Percentiles rank a stretch among this genome's conserved stretches.
These are phyloP conservation scores for Mortierella sp. DNA, from an alignment of 371 early-diverging fungal species.

Conservation along the genomic window DNA sequence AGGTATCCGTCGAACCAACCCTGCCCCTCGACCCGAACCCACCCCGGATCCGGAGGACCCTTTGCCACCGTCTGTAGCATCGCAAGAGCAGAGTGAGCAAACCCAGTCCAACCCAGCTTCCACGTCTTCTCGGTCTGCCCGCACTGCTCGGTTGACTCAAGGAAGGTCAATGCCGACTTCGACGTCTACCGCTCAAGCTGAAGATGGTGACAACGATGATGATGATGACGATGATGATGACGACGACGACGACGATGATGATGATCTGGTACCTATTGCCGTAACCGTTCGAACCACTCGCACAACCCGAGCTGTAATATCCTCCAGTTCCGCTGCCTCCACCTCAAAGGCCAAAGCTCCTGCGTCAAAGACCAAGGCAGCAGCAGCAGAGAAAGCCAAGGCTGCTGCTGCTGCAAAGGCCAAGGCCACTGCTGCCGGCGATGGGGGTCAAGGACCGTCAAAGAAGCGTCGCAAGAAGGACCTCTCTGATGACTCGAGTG, in stretches of 20 bases:
- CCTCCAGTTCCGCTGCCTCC: slow-evolving; percentile 9
- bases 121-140: slow-evolving; percentile 20
- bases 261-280: slow-evolving; percentile 13
- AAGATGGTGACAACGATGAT: slow-evolving; percentile 7
- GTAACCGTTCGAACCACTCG: slow-evolving; percentile 23
- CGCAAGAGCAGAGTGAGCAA: slow-evolving; percentile 4
- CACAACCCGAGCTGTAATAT: slow-evolving; percentile 4
- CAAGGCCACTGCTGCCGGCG: slow-evolving; percentile 2
- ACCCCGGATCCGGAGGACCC: neutral
- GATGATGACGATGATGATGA: slow-evolving; percentile 16
- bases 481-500: slow-evolving; percentile 55
- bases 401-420: slow-evolving; percentile 10
- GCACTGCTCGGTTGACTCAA: slow-evolving; percentile 40
- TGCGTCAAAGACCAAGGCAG: neutral
- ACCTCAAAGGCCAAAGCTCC: neutral
- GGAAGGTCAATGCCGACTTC: slow-evolving; percentile 9
- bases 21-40: slow-evolving; percentile 34
- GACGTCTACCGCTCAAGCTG: slow-evolving; percentile 5
- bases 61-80: slow-evolving; percentile 2
- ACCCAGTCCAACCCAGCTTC: neutral
- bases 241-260: slow-evolving; percentile 12
- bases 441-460: slow-evolving; percentile 25
- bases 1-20: slow-evolving; percentile 71
- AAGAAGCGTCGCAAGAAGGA: slow-evolving; percentile 56
- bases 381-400: slow-evolving; percentile 4